Evolutionary conservation across 2,329 filamentous ascomycete genomes (phyloP).

Genomic region (Aspergillus sojae): DNA sequence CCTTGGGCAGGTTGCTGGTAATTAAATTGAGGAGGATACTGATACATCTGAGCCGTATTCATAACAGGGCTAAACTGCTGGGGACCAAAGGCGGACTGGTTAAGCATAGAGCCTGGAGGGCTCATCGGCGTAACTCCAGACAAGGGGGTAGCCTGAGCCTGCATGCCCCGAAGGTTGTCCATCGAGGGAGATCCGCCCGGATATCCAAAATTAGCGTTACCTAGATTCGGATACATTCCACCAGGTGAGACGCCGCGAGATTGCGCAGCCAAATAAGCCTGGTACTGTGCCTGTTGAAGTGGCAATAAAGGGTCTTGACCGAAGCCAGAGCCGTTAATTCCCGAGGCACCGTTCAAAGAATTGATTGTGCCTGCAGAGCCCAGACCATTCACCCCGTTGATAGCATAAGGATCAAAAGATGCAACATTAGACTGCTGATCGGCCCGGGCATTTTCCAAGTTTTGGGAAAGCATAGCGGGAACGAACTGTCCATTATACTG

Average conservation of each 20-base stretch:
- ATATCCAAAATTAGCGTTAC: slow-evolving; percentile 48
- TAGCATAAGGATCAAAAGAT: slow-evolving; percentile 43
- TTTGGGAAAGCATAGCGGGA: slow-evolving; percentile 38
- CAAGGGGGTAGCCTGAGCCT: slow-evolving; percentile 40
- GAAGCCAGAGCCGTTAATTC: slow-evolving; percentile 37
- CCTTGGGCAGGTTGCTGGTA: slow-evolving; percentile 47
- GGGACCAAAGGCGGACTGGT: slow-evolving; percentile 49
- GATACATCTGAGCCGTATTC: slow-evolving; percentile 51
- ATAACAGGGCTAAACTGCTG: slow-evolving; percentile 51
- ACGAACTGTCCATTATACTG: slow-evolving; percentile 47
- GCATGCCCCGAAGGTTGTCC: slow-evolving; percentile 43
- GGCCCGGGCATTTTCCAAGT: slow-evolving; percentile 40
- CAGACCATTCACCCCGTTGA: slow-evolving; percentile 38
- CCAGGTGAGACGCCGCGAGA: slow-evolving; percentile 45
- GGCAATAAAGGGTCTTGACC: slow-evolving; percentile 45
- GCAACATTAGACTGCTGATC: slow-evolving; percentile 37
- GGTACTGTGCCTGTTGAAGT: slow-evolving; percentile 60
- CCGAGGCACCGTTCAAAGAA: slow-evolving; percentile 32
- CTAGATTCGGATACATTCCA: slow-evolving; percentile 51
- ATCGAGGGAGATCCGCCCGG: slow-evolving; percentile 35
- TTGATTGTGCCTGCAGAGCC: slow-evolving; percentile 24
- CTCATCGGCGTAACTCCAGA: slow-evolving; percentile 41
- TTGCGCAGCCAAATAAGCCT: slow-evolving; percentile 55
- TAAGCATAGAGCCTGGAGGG: slow-evolving; percentile 47
- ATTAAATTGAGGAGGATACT: slow-evolving; percentile 56